Evolutionary conservation across 176 grass and related monocot species (phyloP).

Genomic region (Zea luxurians): DNA sequence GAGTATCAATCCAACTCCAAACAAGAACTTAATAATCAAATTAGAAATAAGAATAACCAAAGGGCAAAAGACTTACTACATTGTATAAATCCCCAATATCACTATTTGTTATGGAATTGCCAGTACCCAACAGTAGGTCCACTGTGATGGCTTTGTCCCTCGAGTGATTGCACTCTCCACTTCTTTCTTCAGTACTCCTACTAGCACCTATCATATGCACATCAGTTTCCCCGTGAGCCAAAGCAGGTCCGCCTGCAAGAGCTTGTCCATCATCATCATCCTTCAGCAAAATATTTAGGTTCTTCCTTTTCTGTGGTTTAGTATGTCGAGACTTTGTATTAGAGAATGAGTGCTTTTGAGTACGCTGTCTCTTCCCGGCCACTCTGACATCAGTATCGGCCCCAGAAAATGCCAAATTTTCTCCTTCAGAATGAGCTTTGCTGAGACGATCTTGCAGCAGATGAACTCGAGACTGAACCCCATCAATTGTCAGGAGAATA

Average conservation of each 20-base stretch:
- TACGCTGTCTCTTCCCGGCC: slow-evolving; percentile 40
- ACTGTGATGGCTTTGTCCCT: slow-evolving; percentile 24
- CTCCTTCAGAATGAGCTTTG: slow-evolving; percentile 47
- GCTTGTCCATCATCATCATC: slow-evolving; percentile 37
- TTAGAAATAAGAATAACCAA: slow-evolving; percentile 21
- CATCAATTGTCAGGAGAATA: slow-evolving; percentile 61
- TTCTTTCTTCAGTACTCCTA: slow-evolving; percentile 2
- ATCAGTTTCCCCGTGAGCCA: slow-evolving; percentile 15
- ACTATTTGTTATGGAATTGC: slow-evolving; percentile 44
- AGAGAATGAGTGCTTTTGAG: slow-evolving; percentile 42
- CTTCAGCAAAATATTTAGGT: slow-evolving; percentile 48
- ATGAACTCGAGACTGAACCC: slow-evolving; percentile 54
- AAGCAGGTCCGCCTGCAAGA: slow-evolving; percentile 16
- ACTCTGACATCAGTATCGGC: slow-evolving; percentile 18
- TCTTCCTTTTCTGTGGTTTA: slow-evolving; percentile 51
- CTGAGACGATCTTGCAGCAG: slow-evolving; percentile 59
- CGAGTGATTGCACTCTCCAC: slow-evolving; percentile 25
- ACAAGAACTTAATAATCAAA: slow-evolving; percentile 21
- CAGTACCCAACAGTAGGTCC: slow-evolving; percentile 37
- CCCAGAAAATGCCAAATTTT: slow-evolving; percentile 39
- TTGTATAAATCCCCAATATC: slow-evolving; percentile 40
- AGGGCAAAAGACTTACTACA: slow-evolving; percentile 39
- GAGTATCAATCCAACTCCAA: not conserved
- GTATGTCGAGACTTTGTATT: slow-evolving; percentile 25
- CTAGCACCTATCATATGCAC: slow-evolving; percentile 17